Evolutionary conservation across 78 protist genomes (phyloP).

Genomic region (Polysphondylium violaceum): DNA sequence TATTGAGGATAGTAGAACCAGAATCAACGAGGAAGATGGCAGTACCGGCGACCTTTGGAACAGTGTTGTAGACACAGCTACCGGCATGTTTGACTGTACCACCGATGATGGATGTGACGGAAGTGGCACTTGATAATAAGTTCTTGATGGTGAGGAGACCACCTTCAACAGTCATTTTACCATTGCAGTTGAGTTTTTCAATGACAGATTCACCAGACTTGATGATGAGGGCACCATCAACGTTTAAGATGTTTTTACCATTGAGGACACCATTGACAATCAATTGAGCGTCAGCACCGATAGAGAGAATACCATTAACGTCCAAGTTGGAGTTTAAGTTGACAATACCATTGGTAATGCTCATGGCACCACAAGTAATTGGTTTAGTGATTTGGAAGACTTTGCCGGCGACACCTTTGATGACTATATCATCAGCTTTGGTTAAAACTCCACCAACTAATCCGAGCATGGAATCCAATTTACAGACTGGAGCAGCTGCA

Average conservation of each 20-base stretch:
- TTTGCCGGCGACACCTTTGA: conserved; percentile 27
- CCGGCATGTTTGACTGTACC: conserved; percentile 42
- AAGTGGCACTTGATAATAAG: not conserved
- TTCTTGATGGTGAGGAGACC: conserved; percentile 42
- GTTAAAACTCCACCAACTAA: conserved; percentile 21
- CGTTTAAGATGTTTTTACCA: not conserved
- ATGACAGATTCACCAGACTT: conserved; percentile 2
- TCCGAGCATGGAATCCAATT: conserved; percentile 27
- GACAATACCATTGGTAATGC: conserved; percentile 28
- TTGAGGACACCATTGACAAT: conserved; percentile 15
- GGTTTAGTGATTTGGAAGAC: conserved; percentile 26
- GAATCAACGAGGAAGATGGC: conserved; percentile 12
- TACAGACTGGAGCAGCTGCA: conserved; percentile 4
- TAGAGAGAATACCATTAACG: conserved; percentile 9
- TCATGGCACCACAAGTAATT: conserved; percentile 33
- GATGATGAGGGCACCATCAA: conserved; percentile 38
- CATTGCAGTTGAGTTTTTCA: not conserved
- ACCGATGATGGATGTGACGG: conserved; percentile 3
- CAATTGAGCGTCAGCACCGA: conserved; percentile 18
- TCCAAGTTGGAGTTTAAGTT: conserved; percentile 15
- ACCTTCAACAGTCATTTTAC: conserved; percentile 9
- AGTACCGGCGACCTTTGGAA: conserved; percentile 34
- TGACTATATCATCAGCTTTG: conserved; percentile 38
- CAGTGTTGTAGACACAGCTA: conserved; percentile 25
- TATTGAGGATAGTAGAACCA: conserved; percentile 2